Evolutionary conservation across 2,329 filamentous ascomycete species (phyloP).

Genomic region (Pseudofabraea citricarpa): DNA sequence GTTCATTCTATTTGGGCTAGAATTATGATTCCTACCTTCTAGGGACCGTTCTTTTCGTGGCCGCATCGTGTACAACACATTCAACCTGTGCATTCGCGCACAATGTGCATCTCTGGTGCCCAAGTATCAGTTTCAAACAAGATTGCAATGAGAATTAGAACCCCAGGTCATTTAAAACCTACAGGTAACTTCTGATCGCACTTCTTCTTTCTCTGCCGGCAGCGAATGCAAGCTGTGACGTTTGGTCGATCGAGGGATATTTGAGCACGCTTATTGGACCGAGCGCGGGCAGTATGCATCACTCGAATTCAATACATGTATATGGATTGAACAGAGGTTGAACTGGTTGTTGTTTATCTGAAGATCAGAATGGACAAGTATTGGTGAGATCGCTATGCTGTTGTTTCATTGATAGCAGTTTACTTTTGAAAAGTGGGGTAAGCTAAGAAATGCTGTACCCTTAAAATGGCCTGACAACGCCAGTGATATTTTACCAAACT

Average conservation of each 20-base stretch:
- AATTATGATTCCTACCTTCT: background rate
- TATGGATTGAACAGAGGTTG: too few species aligned
- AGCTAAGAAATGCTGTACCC: too few species aligned
- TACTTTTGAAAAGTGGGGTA: too few species aligned
- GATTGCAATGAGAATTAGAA: background rate
- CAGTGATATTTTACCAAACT: too few species aligned
- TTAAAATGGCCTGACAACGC: too few species aligned
- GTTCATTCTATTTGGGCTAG: background rate
- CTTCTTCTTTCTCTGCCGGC: slow-evolving; percentile 7
- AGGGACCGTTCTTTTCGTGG: slow-evolving; percentile 5
- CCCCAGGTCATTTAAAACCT: background rate
- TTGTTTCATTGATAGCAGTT: too few species aligned
- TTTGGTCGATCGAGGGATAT: background rate
- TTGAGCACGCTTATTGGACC: background rate
- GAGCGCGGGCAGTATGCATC: background rate
- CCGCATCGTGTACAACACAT: slow-evolving; percentile 5
- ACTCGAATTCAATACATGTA: too few species aligned
- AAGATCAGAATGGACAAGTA: too few species aligned
- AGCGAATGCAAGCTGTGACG: slow-evolving; percentile 7
- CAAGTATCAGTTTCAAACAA: background rate
- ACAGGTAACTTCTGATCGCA: slow-evolving; percentile 10
- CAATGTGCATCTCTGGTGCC: background rate
- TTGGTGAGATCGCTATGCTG: too few species aligned
- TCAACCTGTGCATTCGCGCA: slow-evolving; percentile 2
- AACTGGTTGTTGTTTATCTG: too few species aligned